A percentile compares a stretch with the other conserved stretches of the same genome.
Evolutionary conservation across 73 alveolate genomes (phyloP).

Genomic region (Paramecium primaurelia): DNA sequence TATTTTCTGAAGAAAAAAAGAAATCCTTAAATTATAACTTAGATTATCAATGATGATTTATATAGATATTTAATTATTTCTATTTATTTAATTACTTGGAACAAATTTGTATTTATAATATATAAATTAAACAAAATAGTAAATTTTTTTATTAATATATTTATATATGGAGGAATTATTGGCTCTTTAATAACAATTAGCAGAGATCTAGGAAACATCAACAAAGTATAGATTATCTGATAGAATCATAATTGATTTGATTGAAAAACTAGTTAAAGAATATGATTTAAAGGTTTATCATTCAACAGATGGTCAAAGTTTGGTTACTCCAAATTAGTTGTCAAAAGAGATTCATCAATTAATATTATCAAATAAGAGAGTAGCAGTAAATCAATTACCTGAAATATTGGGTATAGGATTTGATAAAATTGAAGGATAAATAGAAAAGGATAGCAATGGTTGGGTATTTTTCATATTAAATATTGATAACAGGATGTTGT

Average conservation of each 20-base stretch:
- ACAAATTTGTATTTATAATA: neutral
- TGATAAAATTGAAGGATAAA: conserved; percentile 29
- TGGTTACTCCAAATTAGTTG: conserved; percentile 4
- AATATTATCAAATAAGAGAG: neutral
- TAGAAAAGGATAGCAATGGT: neutral
- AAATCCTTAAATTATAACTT: neutral
- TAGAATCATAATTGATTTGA: conserved; percentile 34
- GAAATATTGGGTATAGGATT: neutral
- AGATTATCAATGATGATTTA: neutral
- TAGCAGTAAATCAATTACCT: neutral
- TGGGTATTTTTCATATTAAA: conserved; percentile 24
- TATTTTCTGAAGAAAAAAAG: neutral
- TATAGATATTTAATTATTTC: neutral
- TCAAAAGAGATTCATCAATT: neutral
- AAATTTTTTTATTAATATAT: neutral
- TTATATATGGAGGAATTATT: conserved; percentile 48
- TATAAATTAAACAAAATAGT: neutral
- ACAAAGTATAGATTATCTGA: neutral
- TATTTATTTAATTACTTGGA: neutral
- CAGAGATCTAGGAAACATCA: neutral
- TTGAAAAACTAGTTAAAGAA: conserved; percentile 31
- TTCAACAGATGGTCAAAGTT: conserved; percentile 32
- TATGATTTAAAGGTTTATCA: conserved; percentile 36
- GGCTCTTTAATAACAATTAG: conserved; percentile 5
- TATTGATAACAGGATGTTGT: conserved; percentile 17